Base-by-base conservation (phyloP, 441 rosid species). In the Bocquillonia castaneifolia region DNA sequence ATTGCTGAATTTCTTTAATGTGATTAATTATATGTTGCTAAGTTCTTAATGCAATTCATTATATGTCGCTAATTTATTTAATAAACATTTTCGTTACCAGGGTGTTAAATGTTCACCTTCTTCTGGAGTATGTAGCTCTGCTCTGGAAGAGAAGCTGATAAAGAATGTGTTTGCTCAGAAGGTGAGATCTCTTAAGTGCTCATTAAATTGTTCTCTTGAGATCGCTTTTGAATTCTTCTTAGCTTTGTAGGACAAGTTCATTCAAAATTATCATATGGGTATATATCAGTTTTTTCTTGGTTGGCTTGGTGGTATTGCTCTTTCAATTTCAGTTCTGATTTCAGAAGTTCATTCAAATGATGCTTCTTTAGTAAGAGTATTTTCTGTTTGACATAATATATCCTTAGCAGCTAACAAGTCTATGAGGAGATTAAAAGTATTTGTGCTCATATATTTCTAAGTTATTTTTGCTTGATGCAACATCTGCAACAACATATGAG, bases 81-180 rank as follows among this genome's bases (percentile, higher is more conserved):
- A 47, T 17, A 32, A 59, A 39, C 45, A 12, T 71, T 14, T 3
- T 68, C 56, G 45, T 42, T 59, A 59, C 69, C 76, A 86, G 95
- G 87, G 50, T 72, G 68, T 78, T 32, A 77, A 74, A 67, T 69
- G 32, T 76, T 56, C 72, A 37, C 69, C 61, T 67, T 59, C 79
- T 71, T 66, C 75, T 62, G 80, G 66, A 81, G 68, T 54, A 65
- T 68, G 70, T 69, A 50, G 71, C 60, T 65, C 63, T 53, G 63
- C 71, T 17, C 59, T 69, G 76, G 50, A 74, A 63, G 86, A 59
- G 74, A 82, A 80, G 78, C 78, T 80, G 59, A 70, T 79, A 74
- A 80, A 77, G 65, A 84, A 84, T 64, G 75, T 81, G 32, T 75
- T 85, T 71, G 73, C 82, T 76, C 79, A 69, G 73, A 86, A 90